Evolutionary conservation across 2,329 filamentous ascomycete genomes (phyloP).

Genomic region (Venturia aucupariae): DNA sequence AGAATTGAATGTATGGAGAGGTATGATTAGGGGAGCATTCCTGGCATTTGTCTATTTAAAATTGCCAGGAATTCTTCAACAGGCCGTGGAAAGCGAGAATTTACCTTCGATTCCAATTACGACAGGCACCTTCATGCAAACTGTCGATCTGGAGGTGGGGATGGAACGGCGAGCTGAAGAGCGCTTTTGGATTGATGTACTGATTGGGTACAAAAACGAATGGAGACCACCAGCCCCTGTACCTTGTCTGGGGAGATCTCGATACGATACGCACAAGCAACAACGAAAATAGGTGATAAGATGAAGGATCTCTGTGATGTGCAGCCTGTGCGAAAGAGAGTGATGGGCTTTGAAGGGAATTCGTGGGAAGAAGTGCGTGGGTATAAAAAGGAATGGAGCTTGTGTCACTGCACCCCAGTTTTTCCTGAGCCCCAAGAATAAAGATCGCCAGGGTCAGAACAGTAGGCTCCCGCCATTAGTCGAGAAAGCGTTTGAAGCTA

Average conservation of each 20-base stretch:
- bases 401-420: not conserved
- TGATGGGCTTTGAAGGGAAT: not conserved
- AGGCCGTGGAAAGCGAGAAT: not conserved
- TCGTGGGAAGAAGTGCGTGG: not conserved
- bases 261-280: not conserved
- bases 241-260: not conserved
- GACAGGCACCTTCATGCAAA: not conserved
- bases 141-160: too few relatives aligned
- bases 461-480: not conserved
- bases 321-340: conserved; percentile 7
- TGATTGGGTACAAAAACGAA: not conserved
- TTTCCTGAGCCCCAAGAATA: not conserved
- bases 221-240: not conserved
- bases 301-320: not conserved
- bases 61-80: not conserved
- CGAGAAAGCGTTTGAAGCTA: not conserved
- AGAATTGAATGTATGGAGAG: not conserved
- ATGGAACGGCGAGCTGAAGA: not conserved
- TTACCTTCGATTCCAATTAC: not conserved
- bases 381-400: not conserved
- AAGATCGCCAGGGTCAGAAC: not conserved
- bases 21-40: not conserved
- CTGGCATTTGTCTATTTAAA: not conserved
- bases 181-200: not conserved
- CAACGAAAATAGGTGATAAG: not conserved